A percentile compares a stretch with the other conserved stretches of the same genome.
Evolutionary conservation across 495 filamentous ascomycete species (phyloP).

Genomic region (Penicillium desertorum): DNA sequence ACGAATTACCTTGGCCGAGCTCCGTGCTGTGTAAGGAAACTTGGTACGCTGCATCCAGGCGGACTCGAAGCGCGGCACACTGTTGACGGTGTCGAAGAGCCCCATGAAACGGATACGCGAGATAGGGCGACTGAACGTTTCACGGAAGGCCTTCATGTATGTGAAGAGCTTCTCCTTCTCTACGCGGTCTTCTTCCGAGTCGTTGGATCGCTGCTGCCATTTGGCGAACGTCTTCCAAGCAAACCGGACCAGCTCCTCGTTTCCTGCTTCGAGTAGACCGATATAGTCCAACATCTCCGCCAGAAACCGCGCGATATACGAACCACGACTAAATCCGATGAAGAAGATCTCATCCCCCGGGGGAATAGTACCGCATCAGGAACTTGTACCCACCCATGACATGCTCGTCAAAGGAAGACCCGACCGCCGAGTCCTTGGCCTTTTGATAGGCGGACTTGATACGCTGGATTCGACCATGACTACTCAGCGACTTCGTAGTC

Average conservation of each 20-base stretch:
- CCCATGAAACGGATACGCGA: constrained; percentile 60
- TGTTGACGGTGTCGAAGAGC: constrained; percentile 64
- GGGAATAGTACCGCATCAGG: constrained; percentile 80
- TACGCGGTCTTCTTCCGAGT: constrained; percentile 54
- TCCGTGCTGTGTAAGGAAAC: constrained; percentile 80
- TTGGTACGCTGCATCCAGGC: constrained; percentile 83
- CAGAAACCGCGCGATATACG: constrained; percentile 84
- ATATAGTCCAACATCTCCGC: constrained; percentile 87
- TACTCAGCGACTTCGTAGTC: constrained; percentile 63
- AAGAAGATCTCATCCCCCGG: constrained; percentile 76
- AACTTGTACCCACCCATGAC: constrained; percentile 86
- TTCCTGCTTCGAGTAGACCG: constrained; percentile 76
- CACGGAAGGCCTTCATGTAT: constrained; percentile 80
- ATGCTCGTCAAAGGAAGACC: constrained; percentile 80
- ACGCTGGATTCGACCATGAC: constrained; percentile 59
- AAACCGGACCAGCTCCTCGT: constrained; percentile 82
- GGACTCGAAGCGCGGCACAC: constrained; percentile 76
- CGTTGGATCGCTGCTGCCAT: constrained; percentile 71
- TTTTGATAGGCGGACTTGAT: constrained; percentile 77
- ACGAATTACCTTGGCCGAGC: constrained; percentile 64
- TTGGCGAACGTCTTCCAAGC: constrained; percentile 87
- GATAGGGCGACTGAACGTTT: constrained; percentile 80
- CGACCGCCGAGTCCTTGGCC: constrained; percentile 81
- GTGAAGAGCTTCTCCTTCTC: constrained; percentile 66
- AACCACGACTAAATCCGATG: constrained; percentile 82